Base-by-base conservation (phyloP, 2,329 filamentous ascomycete species). In the Fusarium aywerte region DNA sequence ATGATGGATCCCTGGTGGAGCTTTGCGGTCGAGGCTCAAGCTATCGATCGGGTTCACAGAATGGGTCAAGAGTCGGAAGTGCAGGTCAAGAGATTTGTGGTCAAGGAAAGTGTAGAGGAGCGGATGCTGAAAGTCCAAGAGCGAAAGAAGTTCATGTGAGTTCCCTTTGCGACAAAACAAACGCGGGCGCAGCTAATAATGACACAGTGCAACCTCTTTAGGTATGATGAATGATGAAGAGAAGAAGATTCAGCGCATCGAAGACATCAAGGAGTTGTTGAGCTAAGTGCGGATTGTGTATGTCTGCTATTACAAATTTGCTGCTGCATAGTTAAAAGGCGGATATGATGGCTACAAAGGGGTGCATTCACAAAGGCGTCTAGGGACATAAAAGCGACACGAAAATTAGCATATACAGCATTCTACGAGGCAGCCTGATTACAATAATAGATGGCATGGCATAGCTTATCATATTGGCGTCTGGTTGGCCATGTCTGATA, bases 1-100 rank as follows among this genome's bases (percentile, higher is more conserved):
- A 96, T 99, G 92, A 98, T 99, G 96, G 96, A 99, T 78, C 96
- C 96, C 0, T 99, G 96, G 96, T 99, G 96, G 96, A 96, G 92
- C 75, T 99, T 95, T 78, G 94, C 96, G 0, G 90, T 98, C 13
- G 96, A 99, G 79, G 93, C 94, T 7, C 96, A 99, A 79, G 96
- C 96, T 10, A 98, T 99, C 74, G 96, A 99, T 80, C 92, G 96
- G 2, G 93, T 99, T 32, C 96, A 99, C 81, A 89, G 96, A 10
- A 97, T 99, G 92, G 96, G 96, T 0, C 96, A 99, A 78, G 89
- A 91, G 48, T 86, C 89, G 16, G 92, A 95, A 73, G 96, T 99
- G 3, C 87, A 89, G 56, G 94, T 99, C 1, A 90, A 90, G 70
- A 84, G 96, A 27, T 98, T 98, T 74, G 91, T 99, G 58, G 92